Base-by-base conservation (phyloP, 305 asterid genomes). In the Plantago coronopus region DNA sequence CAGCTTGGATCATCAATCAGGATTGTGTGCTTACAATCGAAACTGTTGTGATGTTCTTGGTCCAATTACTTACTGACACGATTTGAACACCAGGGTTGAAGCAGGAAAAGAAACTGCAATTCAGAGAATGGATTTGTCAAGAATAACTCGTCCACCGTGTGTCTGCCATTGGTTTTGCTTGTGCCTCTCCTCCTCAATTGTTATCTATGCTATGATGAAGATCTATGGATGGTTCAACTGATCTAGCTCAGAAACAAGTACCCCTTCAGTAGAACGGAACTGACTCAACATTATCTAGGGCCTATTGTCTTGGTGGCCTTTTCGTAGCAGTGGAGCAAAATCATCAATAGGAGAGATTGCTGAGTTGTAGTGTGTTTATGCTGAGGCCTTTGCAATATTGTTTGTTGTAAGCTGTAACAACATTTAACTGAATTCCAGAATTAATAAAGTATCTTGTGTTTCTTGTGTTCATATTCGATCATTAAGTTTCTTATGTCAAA, bases 151-250 rank as follows among this genome's bases (percentile, higher is more conserved):
- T 3, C 3, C 70, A 15, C 68, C 82, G 0, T 82, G 78, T 47
- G 76, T 78, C 9, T 51, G 69, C 43, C 75, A 69, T 16, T 79
- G 83, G 88, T 45, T 79, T 54, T 79, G 78, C 59, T 64, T 79
- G 23, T 75, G 83, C 59, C 65, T 81, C 64, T 74, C 84, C 29
- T 71, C 81, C 59, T 73, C 86, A 16, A 58, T 79, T 40, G 57
- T 84, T 20, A 46, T 84, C 31, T 84, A 84, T 68, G 74, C 86
- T 18, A 10, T 74, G 67, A 34, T 84, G 55, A 84, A 79, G 78
- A 44, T 77, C 46, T 79, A 75, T 43, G 77, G 71, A 40, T 21
- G 54, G 46, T 60, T 66, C 70, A 68, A 80, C 19, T 80, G 77
- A 80, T 12, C 29, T 8, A 44, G 19, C 54, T 43, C 59, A 45